Base-by-base conservation (phyloP, 2,329 filamentous ascomycete genomes). In the Exophiala sp. region DNA sequence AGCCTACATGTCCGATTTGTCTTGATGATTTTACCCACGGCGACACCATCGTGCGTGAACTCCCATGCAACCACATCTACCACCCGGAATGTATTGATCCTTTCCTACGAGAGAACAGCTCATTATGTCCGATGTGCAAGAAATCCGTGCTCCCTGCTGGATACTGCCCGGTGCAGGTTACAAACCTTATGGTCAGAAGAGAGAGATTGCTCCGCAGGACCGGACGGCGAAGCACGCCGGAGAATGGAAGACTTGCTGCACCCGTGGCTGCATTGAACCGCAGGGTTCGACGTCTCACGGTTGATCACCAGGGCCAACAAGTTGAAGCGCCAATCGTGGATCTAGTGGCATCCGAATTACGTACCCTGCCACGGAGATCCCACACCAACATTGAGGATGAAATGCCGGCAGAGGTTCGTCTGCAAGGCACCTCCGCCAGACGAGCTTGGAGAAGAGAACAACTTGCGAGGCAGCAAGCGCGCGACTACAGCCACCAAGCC, bases 61-160 rank as follows among this genome's bases (percentile, higher is more conserved):
- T 97, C 2, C 84, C 89, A 0, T 99, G 94, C 64, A 85, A 87
- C 0, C 94, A 99, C 68, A 92, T 97, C 52, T 99, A 91, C 70
- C 92, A 99, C 62, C 87, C 89, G 0, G 86, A 88, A 60, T 99
- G 94, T 66, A 91, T 97, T 60, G 91, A 97, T 66, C 81, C 85
- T 18, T 96, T 94, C 64, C 76, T 97, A 10, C 78, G 80, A 40
- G 79, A 84, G 50, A 86, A 87, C 66, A 95, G 88, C 66, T 95
- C 89, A 14, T 78, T 96, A 1, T 99, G 94, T 65, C 92, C 94
- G 0, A 77, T 95, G 63, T 99, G 94, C 76, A 96, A 96, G 69
- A 82, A 86, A 57, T 88, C 82, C 46, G 89, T 91, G 65, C 73
- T 96, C 1, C 91, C 91, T 5, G 65, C 63, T 74, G 89, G 77